Percentiles rank a stretch among this genome's conserved stretches.
These are phyloP conservation scores for Chlamydomonas sp. DNA, from an alignment of 139 green algal species.

Conservation along the genomic window DNA sequence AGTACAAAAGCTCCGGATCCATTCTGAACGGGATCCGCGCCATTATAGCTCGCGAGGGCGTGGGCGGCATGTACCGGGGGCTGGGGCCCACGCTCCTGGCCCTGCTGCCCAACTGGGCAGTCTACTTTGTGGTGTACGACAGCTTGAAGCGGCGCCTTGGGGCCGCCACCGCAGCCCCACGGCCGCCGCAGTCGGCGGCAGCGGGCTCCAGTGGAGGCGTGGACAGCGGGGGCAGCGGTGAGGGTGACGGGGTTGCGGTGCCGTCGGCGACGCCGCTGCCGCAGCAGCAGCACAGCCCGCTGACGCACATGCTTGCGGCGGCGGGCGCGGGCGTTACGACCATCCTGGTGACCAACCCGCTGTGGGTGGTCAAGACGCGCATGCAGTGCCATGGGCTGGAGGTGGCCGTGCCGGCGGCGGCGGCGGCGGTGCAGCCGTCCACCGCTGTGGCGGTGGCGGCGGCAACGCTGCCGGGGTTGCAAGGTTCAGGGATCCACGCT, in stretches of 20 bases:
- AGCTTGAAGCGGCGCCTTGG: conserved; percentile 26
- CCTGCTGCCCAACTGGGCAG: conserved; percentile 97
- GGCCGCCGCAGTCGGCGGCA: too few relatives aligned
- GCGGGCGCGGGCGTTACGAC: conserved; percentile 90
- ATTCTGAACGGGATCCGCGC: conserved; percentile 72
- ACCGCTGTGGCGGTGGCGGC: conserved; percentile 77
- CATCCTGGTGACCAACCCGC: conserved; percentile 89
- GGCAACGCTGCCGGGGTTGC: conserved; percentile 66
- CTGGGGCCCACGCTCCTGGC: conserved; percentile 94
- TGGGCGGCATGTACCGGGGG: conserved; percentile 88
- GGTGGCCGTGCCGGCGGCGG: background rate
- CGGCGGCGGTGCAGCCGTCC: conserved; percentile 50
- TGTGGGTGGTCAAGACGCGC: conserved; percentile 98
- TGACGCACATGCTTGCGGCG: conserved; percentile 83
- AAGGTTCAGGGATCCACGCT: too few relatives aligned
- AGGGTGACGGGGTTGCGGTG: too few relatives aligned
- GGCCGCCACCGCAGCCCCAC: background rate
- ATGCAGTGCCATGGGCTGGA: conserved; percentile 88
- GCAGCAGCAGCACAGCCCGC: conserved; percentile 22
- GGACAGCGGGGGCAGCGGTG: too few relatives aligned
- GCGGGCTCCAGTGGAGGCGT: too few relatives aligned
- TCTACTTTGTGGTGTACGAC: conserved; percentile 58
- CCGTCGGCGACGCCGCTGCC: background rate
- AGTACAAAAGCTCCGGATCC: background rate
- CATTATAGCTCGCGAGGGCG: conserved; percentile 88